Evolutionary conservation across 169 alveolate genomes (phyloP).

Genomic region (Cryptosporidium ubiquitum): DNA sequence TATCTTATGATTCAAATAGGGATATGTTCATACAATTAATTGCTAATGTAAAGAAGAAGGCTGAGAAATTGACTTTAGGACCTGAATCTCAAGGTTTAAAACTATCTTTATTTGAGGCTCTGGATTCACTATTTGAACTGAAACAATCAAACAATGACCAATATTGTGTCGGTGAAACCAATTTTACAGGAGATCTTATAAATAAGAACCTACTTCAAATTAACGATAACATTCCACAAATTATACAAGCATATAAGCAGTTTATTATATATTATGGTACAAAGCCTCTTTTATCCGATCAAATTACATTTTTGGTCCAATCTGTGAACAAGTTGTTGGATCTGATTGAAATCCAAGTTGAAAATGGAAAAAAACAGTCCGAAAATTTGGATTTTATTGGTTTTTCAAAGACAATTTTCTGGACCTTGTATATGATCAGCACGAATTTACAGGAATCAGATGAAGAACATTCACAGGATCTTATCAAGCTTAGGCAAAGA

Average conservation of each 20-base stretch:
- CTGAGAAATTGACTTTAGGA: background rate
- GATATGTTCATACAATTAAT: background rate
- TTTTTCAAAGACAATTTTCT: conserved; percentile 2
- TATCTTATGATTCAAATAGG: background rate
- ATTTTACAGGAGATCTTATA: background rate
- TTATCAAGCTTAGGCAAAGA: background rate
- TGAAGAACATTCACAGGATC: background rate
- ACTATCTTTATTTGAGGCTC: conserved; percentile 9
- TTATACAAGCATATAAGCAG: background rate
- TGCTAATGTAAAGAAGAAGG: background rate
- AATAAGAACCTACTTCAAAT: background rate
- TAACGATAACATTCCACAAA: background rate
- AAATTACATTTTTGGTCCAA: background rate
- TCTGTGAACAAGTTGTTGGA: conserved; percentile 14
- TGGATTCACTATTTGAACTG: background rate
- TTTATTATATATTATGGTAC: background rate
- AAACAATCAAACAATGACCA: background rate
- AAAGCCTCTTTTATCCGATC: background rate
- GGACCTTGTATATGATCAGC: conserved; percentile 13
- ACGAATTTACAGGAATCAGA: background rate
- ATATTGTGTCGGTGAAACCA: background rate
- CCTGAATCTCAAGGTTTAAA: background rate
- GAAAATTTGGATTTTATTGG: conserved; percentile 27
- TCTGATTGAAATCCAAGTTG: conserved; percentile 24
- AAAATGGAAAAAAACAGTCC: background rate